Base-by-base conservation (phyloP, 2,329 filamentous ascomycete genomes). In the Fusarium redolens region DNA sequence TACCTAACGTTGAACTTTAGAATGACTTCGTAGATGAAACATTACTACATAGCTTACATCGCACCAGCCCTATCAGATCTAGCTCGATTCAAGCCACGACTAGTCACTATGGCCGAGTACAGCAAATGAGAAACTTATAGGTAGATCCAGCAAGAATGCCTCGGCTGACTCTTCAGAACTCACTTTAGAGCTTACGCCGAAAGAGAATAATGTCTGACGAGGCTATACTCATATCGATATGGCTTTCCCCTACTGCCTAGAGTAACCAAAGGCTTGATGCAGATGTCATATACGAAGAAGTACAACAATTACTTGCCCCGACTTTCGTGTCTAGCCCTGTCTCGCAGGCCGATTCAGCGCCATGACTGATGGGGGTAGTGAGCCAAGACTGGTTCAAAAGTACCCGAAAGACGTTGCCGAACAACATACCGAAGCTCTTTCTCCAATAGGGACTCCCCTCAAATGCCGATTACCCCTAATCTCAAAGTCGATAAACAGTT, bases 321-420 rank as follows among this genome's bases (percentile, higher is more conserved):
- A 63, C 69, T 9, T 20, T 75, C 4, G 58, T 28, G 59, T 58
- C 45, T 77, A 71, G 71, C 67, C 69, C 5, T 72, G 73, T 22
- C 68, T 77, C 1, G 45, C 35, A 17, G 75, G 75, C 7, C 18
- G 9, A 17, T 68, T 77, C 30, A 30, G 37, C 12, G 45, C 28
- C 12, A 47, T 44, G 6, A 30, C 45, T 28, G 28, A 28, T 28
- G 28, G 28, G 28, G 28, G 58, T 11, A 13, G 41, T 9, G 22
- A 22, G 22, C 31, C 50, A 14, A 61, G 50, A 30, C 15, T 75
- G 14, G 33, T 45, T 11, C 55, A 77, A 13, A 41, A 41, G n/a
- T 75, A 75, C 25, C 20, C 54, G n/a, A 51, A 6, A 20, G 15
- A 15, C 1, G 9, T 54, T 15, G 28, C 25, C 37, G 18, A 30